phyloP scores from a whole-genome alignment of 495 filamentous ascomycete genomes.

The Neurospora hispaniola region DNA sequence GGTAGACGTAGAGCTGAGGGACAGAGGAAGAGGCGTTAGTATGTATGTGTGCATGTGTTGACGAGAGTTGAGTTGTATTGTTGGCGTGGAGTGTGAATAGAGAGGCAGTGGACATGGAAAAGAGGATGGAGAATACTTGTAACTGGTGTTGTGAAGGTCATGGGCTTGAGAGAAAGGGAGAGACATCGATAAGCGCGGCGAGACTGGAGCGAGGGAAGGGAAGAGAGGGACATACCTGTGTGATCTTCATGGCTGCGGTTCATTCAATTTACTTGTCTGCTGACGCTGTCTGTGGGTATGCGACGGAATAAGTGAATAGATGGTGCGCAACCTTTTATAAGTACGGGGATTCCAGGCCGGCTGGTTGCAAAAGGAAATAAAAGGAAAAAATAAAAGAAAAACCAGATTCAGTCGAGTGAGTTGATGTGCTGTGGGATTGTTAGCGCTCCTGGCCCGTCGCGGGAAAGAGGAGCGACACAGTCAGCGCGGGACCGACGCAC shows the following conservation, averaged over 20 bases:
- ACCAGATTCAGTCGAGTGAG: not conserved
- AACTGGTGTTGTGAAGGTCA: not conserved
- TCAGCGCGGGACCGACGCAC: not conserved
- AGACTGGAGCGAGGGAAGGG: not conserved
- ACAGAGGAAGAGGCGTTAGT: not conserved
- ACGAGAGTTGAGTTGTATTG: not conserved
- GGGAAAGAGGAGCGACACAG: not conserved
- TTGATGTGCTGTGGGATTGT: not conserved
- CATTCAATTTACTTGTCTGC: not conserved
- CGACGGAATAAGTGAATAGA: not conserved
- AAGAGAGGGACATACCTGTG: not conserved
- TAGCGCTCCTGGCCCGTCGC: not conserved
- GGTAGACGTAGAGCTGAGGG: constrained; percentile 69
- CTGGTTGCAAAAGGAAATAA: not conserved
- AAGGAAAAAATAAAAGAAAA: too few species aligned
- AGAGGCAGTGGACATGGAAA: not conserved
- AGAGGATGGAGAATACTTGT: not conserved
- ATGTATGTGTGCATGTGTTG: not conserved
- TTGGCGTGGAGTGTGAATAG: not conserved
- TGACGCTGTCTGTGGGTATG: not conserved
- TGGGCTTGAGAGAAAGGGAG: not conserved
- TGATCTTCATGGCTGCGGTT: constrained; percentile 1
- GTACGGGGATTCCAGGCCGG: not conserved
- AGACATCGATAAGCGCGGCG: not conserved
- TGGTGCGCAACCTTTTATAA: not conserved